Conservation (phyloP, 306 rosid genomes). For the Luffa acutangula region DNA sequence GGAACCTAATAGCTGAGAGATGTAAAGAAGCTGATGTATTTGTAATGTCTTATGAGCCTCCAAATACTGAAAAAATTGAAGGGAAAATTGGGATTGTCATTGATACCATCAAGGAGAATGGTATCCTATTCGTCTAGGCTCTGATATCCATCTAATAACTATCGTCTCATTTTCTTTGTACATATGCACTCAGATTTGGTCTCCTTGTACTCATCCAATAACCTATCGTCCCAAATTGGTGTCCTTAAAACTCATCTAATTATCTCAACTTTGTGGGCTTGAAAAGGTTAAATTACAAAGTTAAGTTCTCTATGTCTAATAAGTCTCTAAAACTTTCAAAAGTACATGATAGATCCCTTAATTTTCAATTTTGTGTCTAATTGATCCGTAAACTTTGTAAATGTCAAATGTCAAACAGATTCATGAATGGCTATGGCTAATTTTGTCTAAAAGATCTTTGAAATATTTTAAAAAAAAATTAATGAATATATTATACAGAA, state of each 20-base stretch:
- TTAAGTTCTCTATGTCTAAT: too few relatives aligned
- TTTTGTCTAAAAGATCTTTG: too few relatives aligned
- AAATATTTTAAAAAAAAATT: too few relatives aligned
- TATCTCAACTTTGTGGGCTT: too few relatives aligned
- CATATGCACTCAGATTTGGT: not conserved
- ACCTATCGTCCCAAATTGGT: not conserved
- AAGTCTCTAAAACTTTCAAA: too few relatives aligned
- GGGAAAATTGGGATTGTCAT: constrained; percentile 67
- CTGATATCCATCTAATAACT: not conserved
- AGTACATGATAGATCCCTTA: not conserved
- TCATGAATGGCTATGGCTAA: too few relatives aligned
- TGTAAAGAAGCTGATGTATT: constrained; percentile 81
- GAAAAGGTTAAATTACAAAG: too few relatives aligned
- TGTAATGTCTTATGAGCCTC: constrained; percentile 71
- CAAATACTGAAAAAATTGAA: constrained; percentile 61
- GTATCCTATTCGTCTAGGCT: constrained; percentile 36
- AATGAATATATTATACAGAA: too few relatives aligned
- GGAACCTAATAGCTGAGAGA: constrained; percentile 72
- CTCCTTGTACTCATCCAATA: not conserved
- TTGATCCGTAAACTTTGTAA: too few relatives aligned
- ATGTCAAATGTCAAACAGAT: too few relatives aligned
- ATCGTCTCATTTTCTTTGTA: not conserved
- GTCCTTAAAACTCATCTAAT: not conserved
- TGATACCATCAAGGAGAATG: constrained; percentile 68
- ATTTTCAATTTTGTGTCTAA: not conserved